Conservation (phyloP, 2,329 filamentous ascomycete genomes). For the Penicillium sp. region DNA sequence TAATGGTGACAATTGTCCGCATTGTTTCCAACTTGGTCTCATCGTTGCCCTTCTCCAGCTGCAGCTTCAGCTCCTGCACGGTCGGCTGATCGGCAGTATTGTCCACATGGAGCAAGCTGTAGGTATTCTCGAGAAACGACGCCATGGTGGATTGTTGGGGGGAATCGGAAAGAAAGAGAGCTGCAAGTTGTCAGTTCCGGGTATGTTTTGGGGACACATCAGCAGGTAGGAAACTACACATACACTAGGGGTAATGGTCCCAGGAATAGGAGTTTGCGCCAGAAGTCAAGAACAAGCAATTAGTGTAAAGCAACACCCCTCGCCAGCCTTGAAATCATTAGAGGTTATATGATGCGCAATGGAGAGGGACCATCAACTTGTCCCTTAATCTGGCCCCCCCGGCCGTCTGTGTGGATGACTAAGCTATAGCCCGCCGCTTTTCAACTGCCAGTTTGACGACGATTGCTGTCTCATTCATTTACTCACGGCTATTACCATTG, state of each 20-base stretch:
- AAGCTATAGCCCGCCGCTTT: slow-evolving; percentile 34
- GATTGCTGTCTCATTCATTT: slow-evolving; percentile 1
- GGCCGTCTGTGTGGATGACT: slow-evolving; percentile 47
- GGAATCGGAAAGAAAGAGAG: slow-evolving; percentile 32
- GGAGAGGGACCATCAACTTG: slow-evolving; percentile 40
- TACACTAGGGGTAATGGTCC: slow-evolving; percentile 33
- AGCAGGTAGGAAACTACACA: slow-evolving; percentile 15
- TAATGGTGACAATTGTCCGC: slow-evolving; percentile 93
- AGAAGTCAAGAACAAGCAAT: slow-evolving; percentile 27
- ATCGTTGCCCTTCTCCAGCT: slow-evolving; percentile 91
- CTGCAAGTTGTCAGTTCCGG: slow-evolving; percentile 36
- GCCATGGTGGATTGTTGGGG: slow-evolving; percentile 66
- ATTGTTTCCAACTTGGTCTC: slow-evolving; percentile 92
- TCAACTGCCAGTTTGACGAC: slow-evolving; percentile 16
- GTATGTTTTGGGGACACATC: slow-evolving; percentile 32
- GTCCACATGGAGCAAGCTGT: slow-evolving; percentile 97
- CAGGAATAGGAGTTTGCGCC: slow-evolving; percentile 19
- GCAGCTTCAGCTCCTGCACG: slow-evolving; percentile 84
- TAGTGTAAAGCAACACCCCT: slow-evolving; percentile 36
- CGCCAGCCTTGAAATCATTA: slow-evolving; percentile 40
- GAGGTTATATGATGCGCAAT: slow-evolving; percentile 33
- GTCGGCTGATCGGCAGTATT: slow-evolving; percentile 90
- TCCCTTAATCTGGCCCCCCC: slow-evolving; percentile 39
- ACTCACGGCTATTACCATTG: not conserved
- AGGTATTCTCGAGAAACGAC: slow-evolving; percentile 89